These are phyloP conservation scores for Xerocomus brunneocitrinus DNA, from an alignment of 768 basidiomycete genomes.

Conservation along the genomic window DNA sequence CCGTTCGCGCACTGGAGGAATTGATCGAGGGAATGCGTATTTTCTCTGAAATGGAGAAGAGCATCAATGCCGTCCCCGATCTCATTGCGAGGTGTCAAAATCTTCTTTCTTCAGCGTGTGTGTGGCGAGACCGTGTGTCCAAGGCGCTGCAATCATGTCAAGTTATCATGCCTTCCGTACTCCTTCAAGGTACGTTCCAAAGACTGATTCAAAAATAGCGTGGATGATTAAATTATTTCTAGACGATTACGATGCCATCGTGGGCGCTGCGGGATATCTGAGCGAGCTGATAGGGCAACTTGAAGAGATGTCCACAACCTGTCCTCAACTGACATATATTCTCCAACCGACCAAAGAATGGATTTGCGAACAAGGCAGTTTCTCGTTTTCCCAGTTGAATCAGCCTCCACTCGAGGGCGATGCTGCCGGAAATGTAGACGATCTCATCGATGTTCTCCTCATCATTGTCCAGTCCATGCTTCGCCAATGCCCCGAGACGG, in stretches of 20 bases:
- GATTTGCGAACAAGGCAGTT: slow-evolving; percentile 27
- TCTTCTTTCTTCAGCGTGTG: slow-evolving; percentile 21
- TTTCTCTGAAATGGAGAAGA: slow-evolving; percentile 32
- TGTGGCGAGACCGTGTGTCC: slow-evolving; percentile 28
- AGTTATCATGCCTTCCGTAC: slow-evolving; percentile 24
- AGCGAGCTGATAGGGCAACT: slow-evolving; percentile 22
- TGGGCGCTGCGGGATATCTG: slow-evolving; percentile 25
- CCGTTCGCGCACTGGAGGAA: slow-evolving; percentile 35
- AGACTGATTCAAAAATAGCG: not conserved
- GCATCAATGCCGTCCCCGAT: slow-evolving; percentile 11
- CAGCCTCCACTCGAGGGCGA: not conserved
- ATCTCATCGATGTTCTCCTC: slow-evolving; percentile 59
- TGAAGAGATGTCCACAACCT: slow-evolving; percentile 25
- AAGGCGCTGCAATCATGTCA: slow-evolving; percentile 20
- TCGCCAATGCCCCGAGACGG: slow-evolving; percentile 32
- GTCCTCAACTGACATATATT: slow-evolving; percentile 27
- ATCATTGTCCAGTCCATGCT: slow-evolving; percentile 61
- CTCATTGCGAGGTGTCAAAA: slow-evolving; percentile 28
- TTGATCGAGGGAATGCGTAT: slow-evolving; percentile 30
- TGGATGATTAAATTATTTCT: not conserved
- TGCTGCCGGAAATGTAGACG: slow-evolving; percentile 26
- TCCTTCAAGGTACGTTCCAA: slow-evolving; percentile 35
- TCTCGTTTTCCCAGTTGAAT: slow-evolving; percentile 12
- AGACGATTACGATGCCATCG: slow-evolving; percentile 37
- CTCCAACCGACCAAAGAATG: slow-evolving; percentile 26